Percentiles rank a stretch among this genome's conserved stretches.
phyloP scores from a whole-genome alignment of 2,329 filamentous ascomycete genomes.

The Trichoderma hamatum region DNA sequence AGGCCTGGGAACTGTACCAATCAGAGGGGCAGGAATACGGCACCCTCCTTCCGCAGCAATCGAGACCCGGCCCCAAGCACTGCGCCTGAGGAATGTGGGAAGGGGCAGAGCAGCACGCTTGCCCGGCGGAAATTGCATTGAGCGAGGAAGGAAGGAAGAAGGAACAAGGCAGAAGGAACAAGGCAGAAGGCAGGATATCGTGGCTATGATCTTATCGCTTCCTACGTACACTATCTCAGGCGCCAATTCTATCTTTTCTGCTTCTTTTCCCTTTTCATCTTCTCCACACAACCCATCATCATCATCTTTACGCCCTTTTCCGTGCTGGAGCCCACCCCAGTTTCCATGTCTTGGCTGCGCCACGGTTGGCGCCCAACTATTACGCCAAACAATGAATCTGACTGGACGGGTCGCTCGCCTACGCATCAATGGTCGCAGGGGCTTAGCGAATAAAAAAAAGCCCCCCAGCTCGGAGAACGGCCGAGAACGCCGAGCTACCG shows the following conservation, averaged over 20 bases:
- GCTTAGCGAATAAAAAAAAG: slow-evolving; percentile 7
- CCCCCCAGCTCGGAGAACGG: slow-evolving; percentile 14
- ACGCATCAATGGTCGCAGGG: not conserved
- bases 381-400: not conserved
- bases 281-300: not conserved
- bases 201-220: not conserved
- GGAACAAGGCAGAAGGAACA: not conserved
- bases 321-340: not conserved
- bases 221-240: not conserved
- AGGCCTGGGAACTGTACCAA: not conserved
- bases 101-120: not conserved
- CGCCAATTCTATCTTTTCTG: not conserved
- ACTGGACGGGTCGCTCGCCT: not conserved
- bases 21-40: not conserved
- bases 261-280: not conserved
- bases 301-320: not conserved
- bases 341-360: slow-evolving; percentile 8
- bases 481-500: slow-evolving; percentile 2
- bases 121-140: not conserved
- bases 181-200: not conserved
- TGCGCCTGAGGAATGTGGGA: not conserved
- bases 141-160: not conserved
- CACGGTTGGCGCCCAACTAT: slow-evolving; percentile 21
- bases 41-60: not conserved
- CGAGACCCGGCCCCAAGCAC: not conserved